phyloP scores from a whole-genome alignment of 768 basidiomycete genomes.

The Lyophyllum decastes region DNA sequence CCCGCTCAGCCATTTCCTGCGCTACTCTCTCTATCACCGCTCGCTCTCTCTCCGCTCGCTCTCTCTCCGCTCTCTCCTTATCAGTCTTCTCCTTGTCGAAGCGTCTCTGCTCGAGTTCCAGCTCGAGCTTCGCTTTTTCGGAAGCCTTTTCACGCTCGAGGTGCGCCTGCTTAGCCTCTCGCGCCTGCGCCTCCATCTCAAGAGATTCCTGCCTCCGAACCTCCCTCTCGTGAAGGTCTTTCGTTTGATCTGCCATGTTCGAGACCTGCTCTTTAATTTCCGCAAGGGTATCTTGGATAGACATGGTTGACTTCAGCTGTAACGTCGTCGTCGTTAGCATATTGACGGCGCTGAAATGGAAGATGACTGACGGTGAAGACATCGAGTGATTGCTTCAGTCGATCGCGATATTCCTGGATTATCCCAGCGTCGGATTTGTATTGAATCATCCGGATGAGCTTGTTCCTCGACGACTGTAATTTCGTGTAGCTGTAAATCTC shows the following conservation, averaged over 20 bases:
- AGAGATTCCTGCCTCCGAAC: not conserved
- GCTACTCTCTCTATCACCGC: no score
- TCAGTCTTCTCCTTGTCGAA: not conserved
- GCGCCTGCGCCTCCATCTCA: not conserved
- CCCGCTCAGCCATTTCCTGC: no score
- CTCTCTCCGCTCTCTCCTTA: not conserved
- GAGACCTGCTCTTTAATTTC: not conserved
- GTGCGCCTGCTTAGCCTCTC: not conserved
- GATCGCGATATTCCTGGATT: conserved; percentile 11
- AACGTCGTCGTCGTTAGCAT: not conserved
- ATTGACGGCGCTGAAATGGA: not conserved
- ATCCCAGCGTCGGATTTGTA: conserved; percentile 4
- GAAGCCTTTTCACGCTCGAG: not conserved
- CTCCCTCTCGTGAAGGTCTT: not conserved
- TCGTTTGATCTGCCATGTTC: not conserved
- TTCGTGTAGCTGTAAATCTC: conserved; percentile 1
- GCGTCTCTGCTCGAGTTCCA: not conserved
- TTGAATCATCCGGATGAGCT: conserved; percentile 1
- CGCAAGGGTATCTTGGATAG: conserved; percentile 2
- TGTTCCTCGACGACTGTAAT: not conserved
- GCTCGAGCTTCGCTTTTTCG: not conserved
- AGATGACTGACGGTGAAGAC: conserved; percentile 1
- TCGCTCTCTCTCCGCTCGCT: no score
- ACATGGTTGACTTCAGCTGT: conserved; percentile 8
- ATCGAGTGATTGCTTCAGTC: conserved; percentile 7